Evolutionary conservation across 148 eudicot genomes (phyloP).

Genomic region (Vaccinium myrtillus): DNA sequence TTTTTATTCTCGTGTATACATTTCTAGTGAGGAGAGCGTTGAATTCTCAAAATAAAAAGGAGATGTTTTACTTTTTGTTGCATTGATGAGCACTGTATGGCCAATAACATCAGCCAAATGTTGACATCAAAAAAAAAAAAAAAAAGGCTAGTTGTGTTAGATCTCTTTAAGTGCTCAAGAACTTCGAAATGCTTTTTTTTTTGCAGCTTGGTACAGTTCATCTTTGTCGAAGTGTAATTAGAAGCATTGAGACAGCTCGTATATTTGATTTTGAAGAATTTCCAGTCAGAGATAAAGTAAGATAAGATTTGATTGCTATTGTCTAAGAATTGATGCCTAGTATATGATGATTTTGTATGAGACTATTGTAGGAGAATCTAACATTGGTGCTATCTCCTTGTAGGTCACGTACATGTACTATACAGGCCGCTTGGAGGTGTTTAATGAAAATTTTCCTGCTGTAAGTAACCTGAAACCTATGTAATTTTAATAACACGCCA

Average conservation of each 20-base stretch:
- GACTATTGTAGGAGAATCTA: background rate
- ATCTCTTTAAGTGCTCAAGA: background rate
- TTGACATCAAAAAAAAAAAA: background rate
- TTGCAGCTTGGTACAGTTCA: constrained; percentile 92
- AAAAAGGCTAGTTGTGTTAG: background rate
- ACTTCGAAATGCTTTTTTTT: background rate
- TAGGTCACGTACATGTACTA: constrained; percentile 98
- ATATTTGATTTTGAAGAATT: constrained; percentile 98
- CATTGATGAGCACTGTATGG: background rate
- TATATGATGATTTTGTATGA: background rate
- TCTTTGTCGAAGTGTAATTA: constrained; percentile 94
- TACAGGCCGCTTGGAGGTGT: constrained; percentile 96
- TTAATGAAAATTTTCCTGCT: constrained; percentile 91
- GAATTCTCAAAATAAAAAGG: background rate
- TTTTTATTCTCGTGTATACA: background rate
- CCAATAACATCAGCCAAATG: background rate
- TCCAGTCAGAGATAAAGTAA: constrained; percentile 90
- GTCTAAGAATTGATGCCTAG: constrained; percentile 9
- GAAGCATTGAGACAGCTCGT: constrained; percentile 99
- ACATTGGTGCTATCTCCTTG: constrained; percentile 13
- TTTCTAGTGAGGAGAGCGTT: background rate
- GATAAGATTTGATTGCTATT: constrained; percentile 1
- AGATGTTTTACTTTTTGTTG: background rate
- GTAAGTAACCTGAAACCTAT: constrained; percentile 38
- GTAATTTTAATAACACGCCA: background rate